Evolutionary conservation across 805 yeast genomes (phyloP), one percentile per base, ranked within the genome.

Genomic region (Wickerhamiella kurtzmanii): DNA sequence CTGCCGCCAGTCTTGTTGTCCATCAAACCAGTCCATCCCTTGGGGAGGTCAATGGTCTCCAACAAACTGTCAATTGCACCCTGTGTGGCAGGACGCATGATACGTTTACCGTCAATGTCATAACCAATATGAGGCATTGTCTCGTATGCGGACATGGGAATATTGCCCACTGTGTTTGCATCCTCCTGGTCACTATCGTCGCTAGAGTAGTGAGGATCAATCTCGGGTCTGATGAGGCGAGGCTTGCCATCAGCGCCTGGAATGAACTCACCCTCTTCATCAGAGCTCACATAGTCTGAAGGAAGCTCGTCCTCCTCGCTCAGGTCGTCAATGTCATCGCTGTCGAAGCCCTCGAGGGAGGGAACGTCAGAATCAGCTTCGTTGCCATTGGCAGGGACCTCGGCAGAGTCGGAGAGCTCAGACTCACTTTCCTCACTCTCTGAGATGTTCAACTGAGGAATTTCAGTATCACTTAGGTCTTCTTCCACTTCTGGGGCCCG

Each of bases 51-150:
- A 50, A 92, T 92, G 25, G 79, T 72, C 60, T 89, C 98, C 53
- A 92, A 69, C 52, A 92, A 73, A 58, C 81, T 82, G 60, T 92
- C 97, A 54, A 92, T 73, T 1, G 97, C 98, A 48, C 94, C 79
- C 13, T 96, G 95, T 58, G 85, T 82, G 8, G 97, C 98, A 11
- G 99, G 99, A 64, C 99, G 78, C 97, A 92, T 89, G 60, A 92
- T 88, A 61, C 98, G 77, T 63, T 88, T 89, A 59, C 99, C 98
- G 62, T 92, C 92, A 58, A 92, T 88, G 63, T 86, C 89, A 64
- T 92, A 92, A 48, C 98, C 97, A 50, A 92, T 78, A 62, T 92
- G 98, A 1, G 98, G 98, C 79, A 82, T 82, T 64, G 88, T 95
- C 47, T 92, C 98, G 62, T 92, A 92, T 1, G 95, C 95, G 17